Evolutionary conservation across 805 yeast species (phyloP), one percentile per base, ranked within the genome.

Genomic region (Ogataea pini): DNA sequence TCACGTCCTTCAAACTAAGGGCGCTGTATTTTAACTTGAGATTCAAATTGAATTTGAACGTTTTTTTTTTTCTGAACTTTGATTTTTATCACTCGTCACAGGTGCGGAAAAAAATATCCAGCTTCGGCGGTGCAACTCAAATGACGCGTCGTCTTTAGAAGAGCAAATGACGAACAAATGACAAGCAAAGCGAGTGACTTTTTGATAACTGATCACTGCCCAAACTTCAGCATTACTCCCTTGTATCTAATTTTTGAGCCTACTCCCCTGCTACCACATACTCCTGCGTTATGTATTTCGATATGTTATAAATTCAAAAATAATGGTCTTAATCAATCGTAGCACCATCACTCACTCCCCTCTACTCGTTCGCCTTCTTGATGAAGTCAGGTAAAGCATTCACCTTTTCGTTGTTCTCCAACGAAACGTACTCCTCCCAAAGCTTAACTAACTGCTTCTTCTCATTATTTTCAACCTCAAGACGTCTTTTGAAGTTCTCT

Each of bases 401-500:
- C 32, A 50, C 58, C 50, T 55, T 59, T 32, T 57, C 61, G 44
- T 50, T 56, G 42, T 56, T 61, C 40, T 64, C 67, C 28, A 64
- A 38, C 7, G 57, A 55, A 27, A 61, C 65, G 36, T 62, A 61
- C 43, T 62, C 67, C 41, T 63, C 68, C 68, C 68, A 77, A 36
- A 81, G 72, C 50, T 73, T 72, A 16, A 82, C 73, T 25, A 83
- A 68, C 49, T 79, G 80, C 27, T 73, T 73, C 61, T 82, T 83
- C 59, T 83, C 88, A n/a, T 64, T 67, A 42, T 76, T 71, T 61
- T 81, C 89, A 13, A 67, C 68, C 47, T 68, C 72, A 36, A 82
- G 63, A 43, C 73, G 78, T 24, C 69, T 67, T 44, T 74, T 77
- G 49, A 79, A 64, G 24, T 76, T 77, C 36, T 80, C 80, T 31